phyloP scores from a whole-genome alignment of 2,329 filamentous ascomycete genomes.

The Claviceps sp. region DNA sequence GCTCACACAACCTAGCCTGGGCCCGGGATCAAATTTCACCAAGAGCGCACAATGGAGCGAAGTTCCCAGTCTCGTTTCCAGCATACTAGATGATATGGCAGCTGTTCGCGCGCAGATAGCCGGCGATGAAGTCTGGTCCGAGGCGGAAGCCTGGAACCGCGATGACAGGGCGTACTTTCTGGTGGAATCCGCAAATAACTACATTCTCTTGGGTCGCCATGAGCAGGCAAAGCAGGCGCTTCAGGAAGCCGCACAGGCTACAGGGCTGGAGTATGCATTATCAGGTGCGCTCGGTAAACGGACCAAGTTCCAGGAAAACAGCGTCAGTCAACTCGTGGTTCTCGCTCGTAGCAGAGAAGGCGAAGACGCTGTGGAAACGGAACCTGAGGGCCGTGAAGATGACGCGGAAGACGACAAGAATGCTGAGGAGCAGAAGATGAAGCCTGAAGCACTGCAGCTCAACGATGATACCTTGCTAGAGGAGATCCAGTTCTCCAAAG shows the following conservation, averaged over 20 bases:
- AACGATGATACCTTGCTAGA: conserved; percentile 93
- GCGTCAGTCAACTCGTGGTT: conserved; percentile 79
- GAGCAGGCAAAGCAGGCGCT: conserved; percentile 60
- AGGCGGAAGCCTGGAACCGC: conserved; percentile 22
- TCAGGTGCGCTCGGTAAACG: conserved; percentile 79
- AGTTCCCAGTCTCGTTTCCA: conserved; percentile 39
- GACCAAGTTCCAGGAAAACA: conserved; percentile 67
- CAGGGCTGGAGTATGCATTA: conserved; percentile 67
- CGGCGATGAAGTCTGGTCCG: conserved; percentile 23
- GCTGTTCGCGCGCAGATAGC: conserved; percentile 27
- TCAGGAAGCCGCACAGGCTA: conserved; percentile 48
- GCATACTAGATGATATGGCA: conserved; percentile 29
- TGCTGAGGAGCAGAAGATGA: conserved; percentile 11
- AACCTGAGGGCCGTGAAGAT: conserved; percentile 5
- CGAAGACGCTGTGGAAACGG: conserved; percentile 10
- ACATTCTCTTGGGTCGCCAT: conserved; percentile 75
- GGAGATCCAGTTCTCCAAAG: conserved; percentile 62
- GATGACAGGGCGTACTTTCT: conserved; percentile 56
- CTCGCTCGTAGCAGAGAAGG: conserved; percentile 59
- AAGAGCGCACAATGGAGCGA: conserved; percentile 46
- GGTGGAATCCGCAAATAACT: conserved; percentile 69
- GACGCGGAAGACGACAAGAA: conserved; percentile 6
- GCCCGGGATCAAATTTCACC: conserved; percentile 39
- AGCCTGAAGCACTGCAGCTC: conserved; percentile 58
- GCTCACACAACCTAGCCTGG: conserved; percentile 41